phyloP scores from a whole-genome alignment of 2,329 filamentous ascomycete genomes.

The Monilinia polystroma region DNA sequence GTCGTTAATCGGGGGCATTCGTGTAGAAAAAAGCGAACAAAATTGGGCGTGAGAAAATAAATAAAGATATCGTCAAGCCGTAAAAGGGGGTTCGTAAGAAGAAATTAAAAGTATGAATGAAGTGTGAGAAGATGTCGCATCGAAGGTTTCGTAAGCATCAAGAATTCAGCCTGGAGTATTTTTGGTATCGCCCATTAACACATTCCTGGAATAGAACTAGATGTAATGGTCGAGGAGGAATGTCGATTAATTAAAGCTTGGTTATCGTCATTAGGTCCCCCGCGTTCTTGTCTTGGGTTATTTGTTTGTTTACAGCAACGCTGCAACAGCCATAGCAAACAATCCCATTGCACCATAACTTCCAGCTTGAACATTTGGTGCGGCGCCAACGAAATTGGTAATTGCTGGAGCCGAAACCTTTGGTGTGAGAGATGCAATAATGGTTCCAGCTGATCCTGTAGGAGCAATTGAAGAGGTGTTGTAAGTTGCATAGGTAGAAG shows the following conservation, averaged over 20 bases:
- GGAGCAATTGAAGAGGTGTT: slow-evolving; percentile 7
- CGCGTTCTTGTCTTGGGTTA: slow-evolving; percentile 19
- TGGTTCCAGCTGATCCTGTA: slow-evolving; percentile 10
- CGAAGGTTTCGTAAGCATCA: slow-evolving; percentile 11
- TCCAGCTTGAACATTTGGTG: slow-evolving; percentile 14
- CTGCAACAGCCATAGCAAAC: slow-evolving; percentile 14
- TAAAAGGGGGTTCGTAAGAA: slow-evolving; percentile 7
- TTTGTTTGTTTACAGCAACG: slow-evolving; percentile 16
- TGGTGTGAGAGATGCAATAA: neutral
- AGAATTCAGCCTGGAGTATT: neutral
- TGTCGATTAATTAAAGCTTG: slow-evolving; percentile 5
- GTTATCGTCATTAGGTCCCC: neutral
- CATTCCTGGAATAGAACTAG: slow-evolving; percentile 18
- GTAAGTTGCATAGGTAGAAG: slow-evolving; percentile 13
- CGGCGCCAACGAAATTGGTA: neutral
- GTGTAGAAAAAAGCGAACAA: slow-evolving; percentile 1
- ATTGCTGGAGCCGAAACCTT: neutral
- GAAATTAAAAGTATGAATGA: neutral
- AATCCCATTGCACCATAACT: slow-evolving; percentile 13
- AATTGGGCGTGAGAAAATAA: neutral
- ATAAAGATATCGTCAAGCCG: slow-evolving; percentile 19
- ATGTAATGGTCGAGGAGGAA: neutral
- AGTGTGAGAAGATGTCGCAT: slow-evolving; percentile 15
- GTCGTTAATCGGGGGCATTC: slow-evolving; percentile 22
- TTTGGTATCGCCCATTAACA: neutral